phyloP scores from a whole-genome alignment of 768 basidiomycete species.

The Boletus sp. region DNA sequence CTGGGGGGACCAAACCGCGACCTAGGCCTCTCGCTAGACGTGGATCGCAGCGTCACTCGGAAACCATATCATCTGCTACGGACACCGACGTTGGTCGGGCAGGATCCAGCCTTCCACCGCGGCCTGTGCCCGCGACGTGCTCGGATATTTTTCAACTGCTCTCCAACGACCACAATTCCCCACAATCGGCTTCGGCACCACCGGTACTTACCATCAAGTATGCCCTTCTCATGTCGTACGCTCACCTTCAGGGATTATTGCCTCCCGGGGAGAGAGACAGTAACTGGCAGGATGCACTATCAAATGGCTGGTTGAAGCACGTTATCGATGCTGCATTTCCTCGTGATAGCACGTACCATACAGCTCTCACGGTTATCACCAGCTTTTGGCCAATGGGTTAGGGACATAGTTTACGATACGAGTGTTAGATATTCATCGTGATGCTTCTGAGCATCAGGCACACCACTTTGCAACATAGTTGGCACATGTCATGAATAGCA shows the following conservation, averaged over 20 bases:
- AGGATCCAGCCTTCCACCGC: slow-evolving; percentile 25
- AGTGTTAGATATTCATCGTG: not conserved
- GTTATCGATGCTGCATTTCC: slow-evolving; percentile 31
- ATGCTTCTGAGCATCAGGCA: not conserved
- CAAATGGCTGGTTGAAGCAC: slow-evolving; percentile 23
- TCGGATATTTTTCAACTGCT: slow-evolving; percentile 31
- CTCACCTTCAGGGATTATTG: slow-evolving; percentile 32
- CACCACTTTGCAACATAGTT: not conserved
- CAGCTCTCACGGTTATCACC: slow-evolving; percentile 20
- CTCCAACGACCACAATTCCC: slow-evolving; percentile 11
- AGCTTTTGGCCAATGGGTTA: slow-evolving; percentile 15
- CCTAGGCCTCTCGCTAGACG: slow-evolving; percentile 35
- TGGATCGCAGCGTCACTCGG: slow-evolving; percentile 15
- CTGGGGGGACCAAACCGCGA: slow-evolving; percentile 22
- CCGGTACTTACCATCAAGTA: slow-evolving; percentile 35
- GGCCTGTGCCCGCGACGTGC: slow-evolving; percentile 22
- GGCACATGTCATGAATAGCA: not conserved
- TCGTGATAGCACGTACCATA: slow-evolving; percentile 25
- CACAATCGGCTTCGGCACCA: slow-evolving; percentile 2
- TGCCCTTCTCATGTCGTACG: slow-evolving; percentile 39
- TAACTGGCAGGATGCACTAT: slow-evolving; percentile 34
- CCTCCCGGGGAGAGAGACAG: slow-evolving; percentile 29
- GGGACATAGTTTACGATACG: not conserved
- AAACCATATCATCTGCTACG: not conserved
- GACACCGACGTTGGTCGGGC: slow-evolving; percentile 13